phyloP scores from a whole-genome alignment of 2,329 filamentous ascomycete genomes.

The Stagonosporopsis rhizophila region DNA sequence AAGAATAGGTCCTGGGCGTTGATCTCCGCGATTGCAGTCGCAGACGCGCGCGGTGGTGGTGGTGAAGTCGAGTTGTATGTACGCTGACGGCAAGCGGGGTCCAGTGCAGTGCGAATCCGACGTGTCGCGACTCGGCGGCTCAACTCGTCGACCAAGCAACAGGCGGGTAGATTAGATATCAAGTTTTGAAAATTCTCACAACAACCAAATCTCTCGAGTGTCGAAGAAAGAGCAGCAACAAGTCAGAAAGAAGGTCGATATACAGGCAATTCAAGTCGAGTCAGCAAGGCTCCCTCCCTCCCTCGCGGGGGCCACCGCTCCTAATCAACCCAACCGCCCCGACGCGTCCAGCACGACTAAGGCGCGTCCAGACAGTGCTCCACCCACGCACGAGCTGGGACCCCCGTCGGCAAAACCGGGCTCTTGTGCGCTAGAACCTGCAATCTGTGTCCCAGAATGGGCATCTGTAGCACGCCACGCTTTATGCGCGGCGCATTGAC shows the following conservation, averaged over 20 bases:
- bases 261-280: not conserved
- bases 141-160: conserved; percentile 10
- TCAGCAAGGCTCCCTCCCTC: not conserved
- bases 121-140: conserved; percentile 4
- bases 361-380: not conserved
- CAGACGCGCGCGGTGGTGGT: not conserved
- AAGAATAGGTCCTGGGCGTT: not conserved
- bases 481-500: not conserved
- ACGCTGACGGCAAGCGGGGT: conserved; percentile 9
- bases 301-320: not conserved
- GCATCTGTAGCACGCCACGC: conserved; percentile 13
- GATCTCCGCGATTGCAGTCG: not conserved
- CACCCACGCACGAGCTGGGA: not conserved
- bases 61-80: conserved; percentile 1
- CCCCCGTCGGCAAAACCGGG: not conserved
- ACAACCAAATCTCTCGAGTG: not conserved
- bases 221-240: not conserved
- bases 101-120: not conserved
- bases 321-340: conserved; percentile 1
- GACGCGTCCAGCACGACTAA: conserved; percentile 5
- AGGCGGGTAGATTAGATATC: conserved; percentile 3
- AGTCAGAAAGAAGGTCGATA: not conserved
- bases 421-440: not conserved
- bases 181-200: not conserved
- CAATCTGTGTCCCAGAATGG: conserved; percentile 4